Conservation (phyloP, 1,284 basidiomycete genomes). For the Neolentinus lepideus region DNA sequence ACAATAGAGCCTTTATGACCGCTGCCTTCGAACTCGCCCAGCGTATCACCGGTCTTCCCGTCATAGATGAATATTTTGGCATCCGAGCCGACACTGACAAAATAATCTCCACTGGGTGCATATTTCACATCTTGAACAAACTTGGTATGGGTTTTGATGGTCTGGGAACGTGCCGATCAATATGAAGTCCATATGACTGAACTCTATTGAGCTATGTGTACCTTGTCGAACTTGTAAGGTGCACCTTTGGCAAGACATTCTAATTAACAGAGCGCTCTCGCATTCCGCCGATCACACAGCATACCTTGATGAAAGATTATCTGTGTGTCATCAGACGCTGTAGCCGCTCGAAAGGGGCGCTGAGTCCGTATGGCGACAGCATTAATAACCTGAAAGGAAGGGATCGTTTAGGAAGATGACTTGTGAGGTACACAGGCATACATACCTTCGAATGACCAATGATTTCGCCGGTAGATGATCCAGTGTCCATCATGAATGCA, state of each 20-base stretch:
- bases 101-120: constrained; percentile 74
- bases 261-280: constrained; percentile 10
- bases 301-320: constrained; percentile 79
- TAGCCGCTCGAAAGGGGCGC: constrained; percentile 88
- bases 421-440: neutral
- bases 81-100: constrained; percentile 91
- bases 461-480: constrained; percentile 90
- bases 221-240: constrained; percentile 89
- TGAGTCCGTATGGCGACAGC: constrained; percentile 87
- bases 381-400: constrained; percentile 60
- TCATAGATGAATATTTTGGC: constrained; percentile 89
- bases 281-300: neutral
- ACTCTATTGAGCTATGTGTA: constrained; percentile 16
- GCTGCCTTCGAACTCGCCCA: constrained; percentile 57
- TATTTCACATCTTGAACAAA: constrained; percentile 94
- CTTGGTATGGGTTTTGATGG: constrained; percentile 86
- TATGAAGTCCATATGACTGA: neutral
- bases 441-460: constrained; percentile 84
- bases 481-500: constrained; percentile 85
- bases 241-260: constrained; percentile 41
- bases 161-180: constrained; percentile 29
- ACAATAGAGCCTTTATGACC: constrained; percentile 75
- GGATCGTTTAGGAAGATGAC: neutral
- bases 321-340: constrained; percentile 77
- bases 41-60: constrained; percentile 81